Evolutionary conservation across 1,284 basidiomycete genomes (phyloP).

Genomic region (Sphaerobolus stellatus): DNA sequence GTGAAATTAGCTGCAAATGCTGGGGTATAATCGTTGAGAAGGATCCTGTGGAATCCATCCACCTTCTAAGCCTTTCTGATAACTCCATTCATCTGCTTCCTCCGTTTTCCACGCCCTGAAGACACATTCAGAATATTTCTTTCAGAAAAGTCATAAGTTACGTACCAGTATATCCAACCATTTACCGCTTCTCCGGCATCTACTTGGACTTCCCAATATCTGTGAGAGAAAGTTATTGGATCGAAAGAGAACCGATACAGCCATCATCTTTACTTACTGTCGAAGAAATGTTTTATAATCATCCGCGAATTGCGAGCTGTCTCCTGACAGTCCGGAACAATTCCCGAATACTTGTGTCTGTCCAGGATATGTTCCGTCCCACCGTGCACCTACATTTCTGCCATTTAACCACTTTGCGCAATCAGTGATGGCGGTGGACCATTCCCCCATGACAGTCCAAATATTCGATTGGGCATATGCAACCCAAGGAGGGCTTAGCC

Average conservation of each 20-base stretch:
- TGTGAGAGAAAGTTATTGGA: constrained; percentile 22
- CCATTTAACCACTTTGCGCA: constrained; percentile 79
- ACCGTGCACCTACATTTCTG: constrained; percentile 66
- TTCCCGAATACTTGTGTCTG: constrained; percentile 48
- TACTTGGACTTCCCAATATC: constrained; percentile 80
- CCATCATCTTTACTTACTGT: constrained; percentile 41
- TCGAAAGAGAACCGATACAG: neutral
- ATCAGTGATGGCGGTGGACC: constrained; percentile 78
- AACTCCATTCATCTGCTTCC: constrained; percentile 74
- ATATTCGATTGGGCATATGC: constrained; percentile 50
- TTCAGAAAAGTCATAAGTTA: neutral
- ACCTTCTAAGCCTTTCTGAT: constrained; percentile 63
- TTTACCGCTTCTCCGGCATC: constrained; percentile 60
- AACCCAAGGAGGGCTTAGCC: constrained; percentile 36
- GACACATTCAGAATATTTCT: neutral
- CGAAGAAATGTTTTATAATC: constrained; percentile 65
- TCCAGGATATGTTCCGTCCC: constrained; percentile 54
- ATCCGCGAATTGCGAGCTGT: constrained; percentile 54
- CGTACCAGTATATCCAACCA: constrained; percentile 77
- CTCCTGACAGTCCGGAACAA: constrained; percentile 62
- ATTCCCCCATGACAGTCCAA: constrained; percentile 71
- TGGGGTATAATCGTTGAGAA: constrained; percentile 57
- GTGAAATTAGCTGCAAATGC: constrained; percentile 47
- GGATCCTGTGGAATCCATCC: constrained; percentile 74
- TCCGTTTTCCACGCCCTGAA: constrained; percentile 45